Evolutionary conservation across 768 basidiomycete species (phyloP), one percentile per base, ranked within the genome.

Genomic region (Rhodotorula kratochvilovae): DNA sequence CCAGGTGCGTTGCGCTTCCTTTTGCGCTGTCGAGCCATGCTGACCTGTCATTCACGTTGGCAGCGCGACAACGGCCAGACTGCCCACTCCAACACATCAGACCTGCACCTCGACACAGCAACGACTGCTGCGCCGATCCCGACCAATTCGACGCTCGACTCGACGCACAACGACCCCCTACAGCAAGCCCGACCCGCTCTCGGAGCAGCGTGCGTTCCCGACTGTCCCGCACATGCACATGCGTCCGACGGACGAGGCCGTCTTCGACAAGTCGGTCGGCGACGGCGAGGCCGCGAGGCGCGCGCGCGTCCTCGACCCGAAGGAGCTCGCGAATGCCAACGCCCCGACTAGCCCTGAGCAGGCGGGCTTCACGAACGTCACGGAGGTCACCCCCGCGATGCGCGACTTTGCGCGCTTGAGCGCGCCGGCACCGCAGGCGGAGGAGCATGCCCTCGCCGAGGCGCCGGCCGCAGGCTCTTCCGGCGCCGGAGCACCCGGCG

Each of bases 371-470:
- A 46, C 61, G 1, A 25, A 4, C 21, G 46, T 59, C 23, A 25
- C 64, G 6, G 33, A 31, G 31, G 15, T 42, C 15, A 71, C 70
- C 0, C 50, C 48, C 42, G 70, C 70, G 23, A 60, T 63, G 55
- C 54, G 55, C n/a, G 70, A 71, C 39, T 60, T 71, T 46, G 62
- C 70, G 39, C 70, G 67, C 51, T 62, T 71, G 8, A 43, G 35
- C 12, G 7, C 36, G 57, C 66, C 70, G 56, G 56, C 51, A 11
- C 39, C 63, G 48, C 10, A 16, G 35, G 65, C 51, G 13, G 53
- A 60, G 25, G 36, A 65, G 46, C 8, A 60, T 42, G 62, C 33
- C 0, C 35, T 60, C 12, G 43, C 46, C 25, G 50, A 61, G 59
- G 27, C 25, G 3, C 33, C 12, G 4, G 27, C 15, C 15, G 62